Conservation (phyloP, 1,284 basidiomycete genomes). For the Omphalotus olearius region DNA sequence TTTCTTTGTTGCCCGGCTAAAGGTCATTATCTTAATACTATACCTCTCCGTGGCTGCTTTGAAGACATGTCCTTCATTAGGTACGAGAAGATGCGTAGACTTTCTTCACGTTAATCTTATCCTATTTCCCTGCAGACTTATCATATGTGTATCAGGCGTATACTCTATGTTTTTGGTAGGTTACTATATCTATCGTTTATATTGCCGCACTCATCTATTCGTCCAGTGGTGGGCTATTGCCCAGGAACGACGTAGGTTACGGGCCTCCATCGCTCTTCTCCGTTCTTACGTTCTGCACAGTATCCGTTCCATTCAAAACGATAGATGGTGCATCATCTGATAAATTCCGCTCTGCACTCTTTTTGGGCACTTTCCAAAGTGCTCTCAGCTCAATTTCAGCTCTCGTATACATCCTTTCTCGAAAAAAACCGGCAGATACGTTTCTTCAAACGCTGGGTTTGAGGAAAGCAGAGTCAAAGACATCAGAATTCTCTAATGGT, state of each 20-base stretch:
- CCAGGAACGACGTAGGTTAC: constrained; percentile 79
- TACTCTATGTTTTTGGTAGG: constrained; percentile 78
- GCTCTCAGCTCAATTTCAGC: constrained; percentile 78
- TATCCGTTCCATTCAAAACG: constrained; percentile 80
- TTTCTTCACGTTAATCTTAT: constrained; percentile 1
- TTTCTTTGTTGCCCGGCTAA: too few species aligned
- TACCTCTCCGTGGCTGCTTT: too few species aligned
- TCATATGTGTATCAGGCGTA: constrained; percentile 63
- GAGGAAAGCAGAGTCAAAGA: constrained; percentile 7
- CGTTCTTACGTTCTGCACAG: constrained; percentile 32
- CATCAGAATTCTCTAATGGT: constrained; percentile 15
- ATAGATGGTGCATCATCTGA: constrained; percentile 59
- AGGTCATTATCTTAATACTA: too few species aligned
- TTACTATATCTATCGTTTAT: constrained; percentile 13
- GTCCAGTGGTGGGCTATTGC: constrained; percentile 83
- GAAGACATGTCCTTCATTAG: constrained; percentile 9
- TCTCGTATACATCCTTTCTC: constrained; percentile 73
- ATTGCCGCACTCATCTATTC: constrained; percentile 13
- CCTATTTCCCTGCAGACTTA: constrained; percentile 40
- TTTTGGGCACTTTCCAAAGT: constrained; percentile 88
- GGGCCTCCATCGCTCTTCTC: neutral
- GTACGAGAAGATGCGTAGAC: constrained; percentile 1
- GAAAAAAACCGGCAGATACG: constrained; percentile 50
- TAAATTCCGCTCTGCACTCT: constrained; percentile 84
- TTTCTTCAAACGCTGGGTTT: constrained; percentile 51